Base-by-base conservation (phyloP, 1,139 yeast genomes). In the Yamadazyma atmosphaerica region DNA sequence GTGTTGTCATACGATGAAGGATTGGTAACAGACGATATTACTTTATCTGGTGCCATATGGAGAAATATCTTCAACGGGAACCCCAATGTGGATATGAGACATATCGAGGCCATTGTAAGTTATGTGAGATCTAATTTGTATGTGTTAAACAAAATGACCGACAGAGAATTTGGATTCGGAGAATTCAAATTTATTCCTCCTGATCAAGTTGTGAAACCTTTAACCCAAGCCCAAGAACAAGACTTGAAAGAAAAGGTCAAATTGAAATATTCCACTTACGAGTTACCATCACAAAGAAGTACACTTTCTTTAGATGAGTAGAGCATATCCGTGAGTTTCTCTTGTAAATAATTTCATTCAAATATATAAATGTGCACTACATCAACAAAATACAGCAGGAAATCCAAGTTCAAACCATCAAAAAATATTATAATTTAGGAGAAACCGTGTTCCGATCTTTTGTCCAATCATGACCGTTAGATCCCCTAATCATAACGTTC, bases 1-100 rank as follows among this genome's bases (percentile, higher is more conserved):
- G 84, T 89, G 2, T 80, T 90, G 53, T 85, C 96, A 2, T 90
- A 90, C 55, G 99, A 94, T 61, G 98, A 92, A 65, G 98, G 94
- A 0, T 75, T 94, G 40, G 79, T 77, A 51, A 78, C 88, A 23
- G 86, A 84, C 49, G 98, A 90, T 60, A 79, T 86, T 17, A 86
- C 92, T 1, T 66, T 90, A 44, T 96, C 95, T 2, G 79, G 86
- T 32, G 96, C 97, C 0, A 63, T 90, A 32, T 87, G 95, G 95
- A 81, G 97, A 71, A 89, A 89, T 57, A 65, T 92, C 43, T 92
- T 89, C 64, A 86, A 86, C 52, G 96, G 95, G 40, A 81, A 87
- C 59, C 80, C 81, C 25, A 83, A 87, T 48, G 81, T 85, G 25
- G 96, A 92, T 61, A 74, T 85, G 62, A 79, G 86, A 44, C 90